Percentiles rank a stretch among this genome's conserved stretches.
phyloP scores from a whole-genome alignment of 257 asterid species.

The Scutellaria baicalensis region DNA sequence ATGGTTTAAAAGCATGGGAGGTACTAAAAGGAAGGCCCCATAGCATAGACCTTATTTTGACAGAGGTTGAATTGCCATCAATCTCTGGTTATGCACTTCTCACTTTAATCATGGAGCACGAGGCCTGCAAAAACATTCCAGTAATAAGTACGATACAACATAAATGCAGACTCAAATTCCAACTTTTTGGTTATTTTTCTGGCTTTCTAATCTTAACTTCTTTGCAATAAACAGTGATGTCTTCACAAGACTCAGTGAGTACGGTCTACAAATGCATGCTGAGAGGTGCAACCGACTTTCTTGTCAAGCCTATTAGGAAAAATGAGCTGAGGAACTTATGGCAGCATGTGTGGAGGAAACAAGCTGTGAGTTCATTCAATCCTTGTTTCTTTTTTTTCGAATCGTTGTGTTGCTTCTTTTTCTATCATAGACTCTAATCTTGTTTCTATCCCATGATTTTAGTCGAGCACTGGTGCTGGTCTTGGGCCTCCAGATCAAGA shows the following conservation, averaged over 20 bases:
- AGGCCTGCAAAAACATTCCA: conserved; percentile 84
- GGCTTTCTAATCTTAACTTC: not conserved
- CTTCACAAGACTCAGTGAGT: conserved; percentile 76
- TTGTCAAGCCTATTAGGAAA: conserved; percentile 84
- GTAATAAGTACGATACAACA: conserved; percentile 65
- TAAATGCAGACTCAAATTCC: not conserved
- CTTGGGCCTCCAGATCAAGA: conserved; percentile 66
- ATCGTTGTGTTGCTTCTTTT: not conserved
- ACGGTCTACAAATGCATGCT: conserved; percentile 94
- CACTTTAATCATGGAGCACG: conserved; percentile 85
- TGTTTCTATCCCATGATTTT: conserved; percentile 8
- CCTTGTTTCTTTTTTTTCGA: not conserved
- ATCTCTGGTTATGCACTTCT: conserved; percentile 97
- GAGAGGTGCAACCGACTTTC: conserved; percentile 94
- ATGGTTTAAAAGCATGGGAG: conserved; percentile 98
- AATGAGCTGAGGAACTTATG: conserved; percentile 93
- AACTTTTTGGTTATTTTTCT: not conserved
- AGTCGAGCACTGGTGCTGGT: conserved; percentile 52
- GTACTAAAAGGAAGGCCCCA: conserved; percentile 55
- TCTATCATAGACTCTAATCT: not conserved
- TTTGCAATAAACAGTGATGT: conserved; percentile 74
- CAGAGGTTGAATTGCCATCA: conserved; percentile 92
- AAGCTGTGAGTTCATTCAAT: conserved; percentile 47
- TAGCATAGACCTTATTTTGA: conserved; percentile 73
- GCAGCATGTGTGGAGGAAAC: conserved; percentile 99